These are phyloP conservation scores for Eimeria acervulina DNA, from an alignment of 169 alveolate genomes.

Conservation along the genomic window DNA sequence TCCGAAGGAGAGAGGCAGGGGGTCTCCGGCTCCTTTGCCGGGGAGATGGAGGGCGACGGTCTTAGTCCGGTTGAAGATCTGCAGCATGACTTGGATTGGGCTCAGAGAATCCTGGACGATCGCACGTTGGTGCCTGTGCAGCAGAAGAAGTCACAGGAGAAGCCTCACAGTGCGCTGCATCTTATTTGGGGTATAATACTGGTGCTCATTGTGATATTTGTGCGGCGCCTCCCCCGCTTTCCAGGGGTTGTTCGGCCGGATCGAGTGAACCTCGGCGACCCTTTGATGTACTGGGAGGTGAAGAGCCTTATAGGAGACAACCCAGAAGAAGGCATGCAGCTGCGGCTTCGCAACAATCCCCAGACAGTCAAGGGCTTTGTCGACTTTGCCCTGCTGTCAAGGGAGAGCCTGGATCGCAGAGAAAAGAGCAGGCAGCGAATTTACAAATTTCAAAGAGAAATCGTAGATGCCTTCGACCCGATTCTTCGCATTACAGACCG, in stretches of 20 bases:
- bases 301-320: constrained; percentile 30
- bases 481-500: constrained; percentile 8
- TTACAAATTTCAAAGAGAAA: constrained; percentile 4
- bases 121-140: constrained; percentile 13
- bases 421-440: background rate
- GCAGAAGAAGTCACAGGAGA: background rate
- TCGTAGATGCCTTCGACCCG: constrained; percentile 15
- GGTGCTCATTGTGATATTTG: background rate
- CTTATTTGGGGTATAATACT: constrained; percentile 26
- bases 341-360: constrained; percentile 31
- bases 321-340: constrained; percentile 32
- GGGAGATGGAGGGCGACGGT: background rate
- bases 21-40: background rate
- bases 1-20: background rate
- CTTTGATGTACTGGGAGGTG: constrained; percentile 34
- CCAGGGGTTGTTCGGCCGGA: constrained; percentile 19
- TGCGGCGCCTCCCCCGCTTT: constrained; percentile 67
- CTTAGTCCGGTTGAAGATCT: background rate
- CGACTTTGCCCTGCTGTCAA: constrained; percentile 48
- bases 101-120: constrained; percentile 27
- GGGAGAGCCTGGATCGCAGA: constrained; percentile 49
- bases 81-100: constrained; percentile 19
- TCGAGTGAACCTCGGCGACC: background rate
- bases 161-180: constrained; percentile 35
- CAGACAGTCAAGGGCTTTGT: background rate